phyloP scores from a whole-genome alignment of 371 early-diverging fungal genomes.

The Rhizopus sp. region DNA sequence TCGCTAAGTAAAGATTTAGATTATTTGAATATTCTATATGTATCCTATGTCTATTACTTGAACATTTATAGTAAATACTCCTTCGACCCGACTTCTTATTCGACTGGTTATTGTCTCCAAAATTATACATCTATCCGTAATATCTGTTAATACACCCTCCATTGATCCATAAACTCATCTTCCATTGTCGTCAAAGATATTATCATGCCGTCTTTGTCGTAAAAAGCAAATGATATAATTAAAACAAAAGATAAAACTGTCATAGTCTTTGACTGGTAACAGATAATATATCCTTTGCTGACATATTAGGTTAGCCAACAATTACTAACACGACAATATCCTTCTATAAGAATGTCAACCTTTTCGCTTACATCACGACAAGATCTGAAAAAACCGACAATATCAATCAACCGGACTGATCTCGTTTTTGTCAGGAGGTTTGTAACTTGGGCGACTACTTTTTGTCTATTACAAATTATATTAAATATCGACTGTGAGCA shows the following conservation, averaged over 20 bases:
- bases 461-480: too few species aligned
- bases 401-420: too few species aligned
- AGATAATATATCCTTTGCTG: too few species aligned
- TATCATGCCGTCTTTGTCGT: not conserved
- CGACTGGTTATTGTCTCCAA: constrained; percentile 9
- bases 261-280: too few species aligned
- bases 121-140: constrained; percentile 3
- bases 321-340: too few species aligned
- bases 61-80: constrained; percentile 57
- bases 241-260: constrained; percentile 2
- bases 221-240: not conserved
- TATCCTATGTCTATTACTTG: constrained; percentile 26
- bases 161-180: constrained; percentile 5
- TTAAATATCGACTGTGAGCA: too few species aligned
- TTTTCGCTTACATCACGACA: too few species aligned
- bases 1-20: constrained; percentile 15
- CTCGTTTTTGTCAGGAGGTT: too few species aligned
- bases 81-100: constrained; percentile 51
- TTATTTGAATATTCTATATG: not conserved
- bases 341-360: too few species aligned
- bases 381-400: too few species aligned
- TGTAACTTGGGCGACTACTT: too few species aligned
- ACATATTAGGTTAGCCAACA: too few species aligned
- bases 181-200: not conserved
- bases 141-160: constrained; percentile 6